Conservation (phyloP, 2,329 filamentous ascomycete species). For the Calycina herbarum region DNA sequence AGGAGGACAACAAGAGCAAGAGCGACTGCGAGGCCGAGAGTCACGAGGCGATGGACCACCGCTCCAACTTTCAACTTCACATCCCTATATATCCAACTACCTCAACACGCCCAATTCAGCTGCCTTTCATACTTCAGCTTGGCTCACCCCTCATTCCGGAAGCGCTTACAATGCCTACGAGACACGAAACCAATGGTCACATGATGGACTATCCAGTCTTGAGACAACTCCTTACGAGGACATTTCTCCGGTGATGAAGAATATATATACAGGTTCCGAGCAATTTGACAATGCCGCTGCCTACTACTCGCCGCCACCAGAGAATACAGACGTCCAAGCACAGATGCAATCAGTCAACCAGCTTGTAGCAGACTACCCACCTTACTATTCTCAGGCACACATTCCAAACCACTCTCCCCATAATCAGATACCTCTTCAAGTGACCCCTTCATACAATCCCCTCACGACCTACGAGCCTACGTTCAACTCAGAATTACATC, state of each 20-base stretch:
- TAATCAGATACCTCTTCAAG: neutral
- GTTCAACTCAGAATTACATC: conserved; percentile 3
- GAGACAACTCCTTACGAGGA: neutral
- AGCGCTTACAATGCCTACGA: neutral
- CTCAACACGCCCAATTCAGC: neutral
- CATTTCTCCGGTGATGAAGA: neutral
- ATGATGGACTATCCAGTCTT: neutral
- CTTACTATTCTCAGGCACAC: neutral
- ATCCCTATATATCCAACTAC: neutral
- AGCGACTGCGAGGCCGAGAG: neutral
- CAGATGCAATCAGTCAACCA: neutral
- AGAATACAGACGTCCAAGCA: neutral
- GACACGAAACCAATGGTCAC: conserved; percentile 6
- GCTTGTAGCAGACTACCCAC: neutral
- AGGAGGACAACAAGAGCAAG: conserved; percentile 3
- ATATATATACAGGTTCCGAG: conserved; percentile 1
- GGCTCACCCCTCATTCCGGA: neutral
- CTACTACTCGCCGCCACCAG: conserved; percentile 3
- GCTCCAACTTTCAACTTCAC: conserved; percentile 5
- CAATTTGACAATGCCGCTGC: neutral
- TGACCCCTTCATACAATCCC: neutral
- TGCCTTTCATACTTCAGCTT: neutral
- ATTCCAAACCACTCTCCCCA: neutral
- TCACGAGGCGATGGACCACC: neutral
- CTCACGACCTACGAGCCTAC: neutral